A percentile compares a stretch with the other conserved stretches of the same genome.
Evolutionary conservation across 2,329 filamentous ascomycete genomes (phyloP).

Genomic region (Venturia pyrina): DNA sequence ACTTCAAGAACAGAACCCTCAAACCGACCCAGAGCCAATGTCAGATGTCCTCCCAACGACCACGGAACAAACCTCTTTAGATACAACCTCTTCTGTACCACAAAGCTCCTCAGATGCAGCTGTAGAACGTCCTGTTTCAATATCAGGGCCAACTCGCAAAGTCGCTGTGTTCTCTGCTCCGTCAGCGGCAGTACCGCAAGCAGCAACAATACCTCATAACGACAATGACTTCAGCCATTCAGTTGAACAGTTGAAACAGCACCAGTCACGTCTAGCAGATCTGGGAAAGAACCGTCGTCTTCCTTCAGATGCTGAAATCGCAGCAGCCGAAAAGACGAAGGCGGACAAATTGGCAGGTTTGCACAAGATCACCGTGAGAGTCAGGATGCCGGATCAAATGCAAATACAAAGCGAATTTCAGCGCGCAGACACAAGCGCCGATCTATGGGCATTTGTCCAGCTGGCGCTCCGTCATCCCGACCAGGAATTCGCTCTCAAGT

Average conservation of each 20-base stretch:
- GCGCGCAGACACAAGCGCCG: constrained; percentile 56
- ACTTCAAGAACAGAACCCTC: background rate
- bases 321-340: constrained; percentile 55
- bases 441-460: constrained; percentile 66
- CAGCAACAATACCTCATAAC: constrained; percentile 56
- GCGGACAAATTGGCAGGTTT: constrained; percentile 56
- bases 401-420: constrained; percentile 64
- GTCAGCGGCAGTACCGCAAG: constrained; percentile 60
- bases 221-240: constrained; percentile 69
- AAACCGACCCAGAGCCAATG: background rate
- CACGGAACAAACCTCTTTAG: constrained; percentile 16
- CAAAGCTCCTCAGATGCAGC: constrained; percentile 21
- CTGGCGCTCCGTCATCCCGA: constrained; percentile 55
- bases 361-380: constrained; percentile 60
- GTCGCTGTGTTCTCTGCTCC: constrained; percentile 63
- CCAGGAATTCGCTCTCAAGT: constrained; percentile 63
- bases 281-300: constrained; percentile 64
- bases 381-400: constrained; percentile 82
- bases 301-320: constrained; percentile 72
- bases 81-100: constrained; percentile 15
- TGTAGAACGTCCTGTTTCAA: constrained; percentile 11
- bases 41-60: constrained; percentile 8
- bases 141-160: constrained; percentile 22
- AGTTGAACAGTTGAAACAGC: constrained; percentile 64
- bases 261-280: constrained; percentile 56